These are phyloP conservation scores for Chaetomium sp. DNA, from an alignment of 2,329 filamentous ascomycete species.

Conservation along the genomic window DNA sequence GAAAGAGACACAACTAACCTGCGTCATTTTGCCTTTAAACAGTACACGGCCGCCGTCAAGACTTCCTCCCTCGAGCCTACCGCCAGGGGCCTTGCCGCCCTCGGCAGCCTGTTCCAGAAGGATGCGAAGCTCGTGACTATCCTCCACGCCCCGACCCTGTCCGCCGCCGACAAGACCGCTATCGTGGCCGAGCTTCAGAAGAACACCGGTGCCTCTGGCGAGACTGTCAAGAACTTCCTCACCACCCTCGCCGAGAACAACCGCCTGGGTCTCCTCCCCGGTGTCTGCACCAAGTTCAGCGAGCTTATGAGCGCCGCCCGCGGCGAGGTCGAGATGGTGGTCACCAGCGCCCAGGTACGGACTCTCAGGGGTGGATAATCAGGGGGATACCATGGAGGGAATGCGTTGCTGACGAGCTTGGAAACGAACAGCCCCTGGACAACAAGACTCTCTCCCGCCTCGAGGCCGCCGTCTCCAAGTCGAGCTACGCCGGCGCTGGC, in stretches of 20 bases:
- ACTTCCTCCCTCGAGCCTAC: constrained; percentile 80
- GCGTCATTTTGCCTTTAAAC: constrained; percentile 44
- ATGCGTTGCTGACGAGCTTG: constrained; percentile 34
- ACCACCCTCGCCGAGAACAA: constrained; percentile 93
- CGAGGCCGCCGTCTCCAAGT: constrained; percentile 87
- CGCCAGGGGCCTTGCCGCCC: constrained; percentile 73
- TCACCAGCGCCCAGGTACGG: constrained; percentile 86
- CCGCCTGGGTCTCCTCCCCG: constrained; percentile 78
- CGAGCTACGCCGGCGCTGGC: constrained; percentile 80
- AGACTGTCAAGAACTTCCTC: constrained; percentile 94
- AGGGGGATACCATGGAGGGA: constrained; percentile 2
- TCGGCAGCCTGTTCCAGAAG: constrained; percentile 73
- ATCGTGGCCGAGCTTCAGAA: constrained; percentile 89
- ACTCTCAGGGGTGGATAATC: background rate
- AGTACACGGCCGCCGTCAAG: constrained; percentile 98
- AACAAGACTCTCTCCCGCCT: constrained; percentile 81
- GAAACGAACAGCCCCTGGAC: constrained; percentile 70
- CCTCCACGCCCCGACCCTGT: constrained; percentile 79
- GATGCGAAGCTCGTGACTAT: constrained; percentile 79
- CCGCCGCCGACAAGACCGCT: constrained; percentile 75
- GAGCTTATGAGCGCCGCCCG: constrained; percentile 84
- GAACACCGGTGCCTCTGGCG: constrained; percentile 70
- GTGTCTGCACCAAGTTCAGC: constrained; percentile 83
- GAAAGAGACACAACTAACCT: constrained; percentile 38
- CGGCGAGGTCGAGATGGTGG: constrained; percentile 90